Conservation (phyloP, 805 yeast species). For the Pichia sporocuriosa region DNA sequence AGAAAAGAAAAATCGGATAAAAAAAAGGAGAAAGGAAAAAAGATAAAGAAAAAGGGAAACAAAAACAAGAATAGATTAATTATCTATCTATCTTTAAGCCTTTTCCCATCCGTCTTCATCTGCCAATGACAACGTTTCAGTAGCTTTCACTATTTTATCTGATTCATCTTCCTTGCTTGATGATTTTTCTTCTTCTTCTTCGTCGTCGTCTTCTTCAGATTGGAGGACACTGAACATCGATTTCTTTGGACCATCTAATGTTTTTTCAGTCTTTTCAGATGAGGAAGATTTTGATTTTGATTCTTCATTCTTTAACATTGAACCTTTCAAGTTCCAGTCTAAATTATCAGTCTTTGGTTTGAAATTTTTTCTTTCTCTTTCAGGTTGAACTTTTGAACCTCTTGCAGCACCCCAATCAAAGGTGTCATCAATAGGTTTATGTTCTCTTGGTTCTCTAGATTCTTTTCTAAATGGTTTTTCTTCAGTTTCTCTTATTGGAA, state of each 20-base stretch:
- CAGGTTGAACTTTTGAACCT: conserved; percentile 22
- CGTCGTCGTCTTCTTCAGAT: conserved; percentile 39
- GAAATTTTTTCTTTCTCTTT: conserved; percentile 27
- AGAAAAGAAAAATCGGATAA: no score
- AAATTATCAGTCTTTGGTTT: conserved; percentile 32
- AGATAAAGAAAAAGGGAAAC: no score
- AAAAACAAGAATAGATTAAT: no score
- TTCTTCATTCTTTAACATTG: conserved; percentile 12
- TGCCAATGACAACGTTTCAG: conserved; percentile 35
- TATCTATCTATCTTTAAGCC: no score
- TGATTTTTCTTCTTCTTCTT: conserved; percentile 31
- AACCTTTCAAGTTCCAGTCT: conserved; percentile 35
- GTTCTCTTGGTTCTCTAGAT: conserved; percentile 13
- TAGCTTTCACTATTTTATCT: conserved; percentile 24
- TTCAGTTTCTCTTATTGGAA: conserved; percentile 26
- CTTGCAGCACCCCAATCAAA: conserved; percentile 55
- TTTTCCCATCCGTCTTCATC: conserved; percentile 41
- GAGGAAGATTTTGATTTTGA: conserved; percentile 10
- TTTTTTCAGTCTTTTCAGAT: conserved; percentile 9
- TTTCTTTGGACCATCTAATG: conserved; percentile 31
- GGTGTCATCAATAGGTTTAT: conserved; percentile 32
- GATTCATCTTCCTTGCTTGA: conserved; percentile 9
- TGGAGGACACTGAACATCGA: conserved; percentile 46
- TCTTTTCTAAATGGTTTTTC: conserved; percentile 11
- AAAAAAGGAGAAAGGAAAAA: no score